Base-by-base conservation (phyloP, 2,329 filamentous ascomycete species). In the Nannizzia gypsea region DNA sequence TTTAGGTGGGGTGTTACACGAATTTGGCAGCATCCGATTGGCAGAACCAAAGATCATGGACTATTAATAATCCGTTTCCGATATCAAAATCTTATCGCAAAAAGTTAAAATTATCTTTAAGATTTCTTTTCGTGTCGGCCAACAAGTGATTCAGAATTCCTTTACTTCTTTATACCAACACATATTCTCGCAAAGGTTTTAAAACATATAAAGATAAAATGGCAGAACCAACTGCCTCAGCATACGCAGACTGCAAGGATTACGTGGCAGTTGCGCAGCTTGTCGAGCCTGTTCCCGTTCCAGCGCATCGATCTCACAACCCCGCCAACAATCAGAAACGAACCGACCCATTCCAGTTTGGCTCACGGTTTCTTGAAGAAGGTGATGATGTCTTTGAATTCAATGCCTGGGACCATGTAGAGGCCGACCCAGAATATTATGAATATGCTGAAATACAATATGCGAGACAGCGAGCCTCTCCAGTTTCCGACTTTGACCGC, bases 361-460 rank as follows among this genome's bases (percentile, higher is more conserved):
- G 93, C 63, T 93, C 89, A 55, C 89, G 92, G 62, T 88, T 83
- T 69, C 83, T 99, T 57, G 84, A 88, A 68, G 81, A 92, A 72
- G 83, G 85, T 70, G 91, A 96, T 76, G 82, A 97, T 71, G 89
- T 95, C 68, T 99, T 92, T 76, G 88, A 95, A 73, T 96, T 93
- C 83, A 99, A 99, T 74, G 93, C 93, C 40, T 99, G 93, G 93
- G 93, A 99, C 72, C 92, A 99, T 72, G 93, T 97, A 71, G 87
- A 92, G 74, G 90, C 90, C 71, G 92, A 97, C 76, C 84, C 89
- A 67, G 81, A 85, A 44, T 97, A 96, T 80, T 86, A 87, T 70
- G 83, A 88, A 70, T 96, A 93, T 73, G 86, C 90, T 62, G 84
- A 91, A 74, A 76, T 85, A 69, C 93, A 97, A 76, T 92, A 88